Evolutionary conservation across 225 moss, liverwort and hornwort species (phyloP).

Genomic region (Physcomitrium patens): DNA sequence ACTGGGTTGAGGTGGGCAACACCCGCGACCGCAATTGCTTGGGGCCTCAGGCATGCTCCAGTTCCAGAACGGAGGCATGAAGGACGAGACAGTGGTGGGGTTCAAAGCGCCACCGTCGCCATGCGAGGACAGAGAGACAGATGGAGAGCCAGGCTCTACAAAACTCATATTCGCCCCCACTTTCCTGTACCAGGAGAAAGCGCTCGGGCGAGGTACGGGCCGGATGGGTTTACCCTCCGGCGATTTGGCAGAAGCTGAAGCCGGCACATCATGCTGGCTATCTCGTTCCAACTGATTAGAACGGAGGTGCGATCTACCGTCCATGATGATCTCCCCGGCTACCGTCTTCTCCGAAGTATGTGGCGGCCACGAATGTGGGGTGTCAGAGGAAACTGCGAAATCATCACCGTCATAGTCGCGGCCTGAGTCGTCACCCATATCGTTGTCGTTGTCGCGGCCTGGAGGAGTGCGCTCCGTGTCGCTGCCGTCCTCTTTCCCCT

Average conservation of each 20-base stretch:
- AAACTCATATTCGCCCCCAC: background rate
- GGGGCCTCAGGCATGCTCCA: slow-evolving; percentile 58
- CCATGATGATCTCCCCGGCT: slow-evolving; percentile 12
- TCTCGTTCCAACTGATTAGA: slow-evolving; percentile 37
- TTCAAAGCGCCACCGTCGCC: slow-evolving; percentile 54
- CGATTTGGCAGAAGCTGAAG: slow-evolving; percentile 9
- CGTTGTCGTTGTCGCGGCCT: slow-evolving; percentile 42
- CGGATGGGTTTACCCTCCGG: slow-evolving; percentile 41
- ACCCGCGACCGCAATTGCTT: slow-evolving; percentile 70
- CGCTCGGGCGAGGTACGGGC: slow-evolving; percentile 67
- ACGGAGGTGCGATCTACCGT: slow-evolving; percentile 25
- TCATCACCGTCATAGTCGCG: slow-evolving; percentile 52
- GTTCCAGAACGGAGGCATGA: slow-evolving; percentile 38
- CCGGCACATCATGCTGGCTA: slow-evolving; percentile 28
- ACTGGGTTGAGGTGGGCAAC: slow-evolving; percentile 52
- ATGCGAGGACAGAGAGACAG: slow-evolving; percentile 34
- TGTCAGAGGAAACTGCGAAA: slow-evolving; percentile 59
- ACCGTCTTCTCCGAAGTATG: too few species aligned
- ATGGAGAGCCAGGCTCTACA: slow-evolving; percentile 15
- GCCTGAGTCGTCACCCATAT: slow-evolving; percentile 55
- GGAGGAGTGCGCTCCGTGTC: slow-evolving; percentile 58
- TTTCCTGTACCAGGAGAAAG: slow-evolving; percentile 68
- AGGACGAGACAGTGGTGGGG: slow-evolving; percentile 31
- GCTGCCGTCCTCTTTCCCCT: slow-evolving; percentile 63
- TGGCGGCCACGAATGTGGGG: slow-evolving; percentile 31